phyloP scores from a whole-genome alignment of 2,329 filamentous ascomycete genomes.

The Bipolaris cookei region DNA sequence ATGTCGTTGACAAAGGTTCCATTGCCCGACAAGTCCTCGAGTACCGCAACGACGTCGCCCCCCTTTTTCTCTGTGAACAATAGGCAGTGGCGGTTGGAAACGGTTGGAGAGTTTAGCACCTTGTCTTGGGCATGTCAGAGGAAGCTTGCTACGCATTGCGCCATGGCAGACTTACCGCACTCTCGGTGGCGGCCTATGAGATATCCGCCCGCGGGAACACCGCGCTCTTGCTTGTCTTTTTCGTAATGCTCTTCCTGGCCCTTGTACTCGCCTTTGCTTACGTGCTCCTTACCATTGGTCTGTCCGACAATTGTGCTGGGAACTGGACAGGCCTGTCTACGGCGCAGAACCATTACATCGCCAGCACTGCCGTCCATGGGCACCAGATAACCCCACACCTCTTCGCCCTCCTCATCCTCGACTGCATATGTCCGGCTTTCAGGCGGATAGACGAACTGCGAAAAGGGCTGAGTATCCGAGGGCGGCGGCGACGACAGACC shows the following conservation, averaged over 20 bases:
- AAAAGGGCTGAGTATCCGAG: conserved; percentile 78
- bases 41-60: conserved; percentile 68
- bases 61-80: conserved; percentile 68
- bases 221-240: conserved; percentile 57
- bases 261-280: conserved; percentile 61
- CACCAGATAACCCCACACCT: conserved; percentile 94
- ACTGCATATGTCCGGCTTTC: conserved; percentile 78
- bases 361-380: conserved; percentile 76
- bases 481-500: conserved; percentile 67
- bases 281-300: conserved; percentile 53
- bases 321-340: conserved; percentile 71
- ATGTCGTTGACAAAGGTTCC: conserved; percentile 96
- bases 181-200: conserved; percentile 91
- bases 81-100: conserved; percentile 85
- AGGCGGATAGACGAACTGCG: conserved; percentile 79
- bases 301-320: conserved; percentile 52
- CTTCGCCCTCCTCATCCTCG: conserved; percentile 80
- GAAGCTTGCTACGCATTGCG: conserved; percentile 6
- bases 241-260: conserved; percentile 69
- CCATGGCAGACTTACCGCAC: conserved; percentile 70
- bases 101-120: conserved; percentile 73
- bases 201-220: conserved; percentile 78
- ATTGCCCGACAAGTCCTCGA: conserved; percentile 95
- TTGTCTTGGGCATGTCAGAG: conserved; percentile 62
- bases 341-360: conserved; percentile 75